These are phyloP conservation scores for Kwoniella sp. DNA, from an alignment of 768 basidiomycete genomes.

Conservation along the genomic window DNA sequence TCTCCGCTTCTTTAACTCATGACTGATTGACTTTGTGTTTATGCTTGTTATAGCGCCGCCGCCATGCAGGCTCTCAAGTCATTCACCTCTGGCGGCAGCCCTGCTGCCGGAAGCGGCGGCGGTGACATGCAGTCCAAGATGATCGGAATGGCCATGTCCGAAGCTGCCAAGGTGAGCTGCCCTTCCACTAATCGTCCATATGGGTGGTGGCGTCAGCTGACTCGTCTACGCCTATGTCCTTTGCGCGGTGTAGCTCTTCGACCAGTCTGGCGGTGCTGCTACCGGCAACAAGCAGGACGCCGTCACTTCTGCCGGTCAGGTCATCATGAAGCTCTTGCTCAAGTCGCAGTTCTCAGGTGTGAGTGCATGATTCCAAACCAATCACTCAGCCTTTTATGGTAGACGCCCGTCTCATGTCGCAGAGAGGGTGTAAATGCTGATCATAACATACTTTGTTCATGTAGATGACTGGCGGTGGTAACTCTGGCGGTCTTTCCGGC, in stretches of 20 bases:
- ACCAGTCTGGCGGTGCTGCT: constrained; percentile 66
- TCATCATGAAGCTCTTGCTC: constrained; percentile 78
- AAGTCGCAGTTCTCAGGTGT: constrained; percentile 54
- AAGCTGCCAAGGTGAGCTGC: constrained; percentile 57
- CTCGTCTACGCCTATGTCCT: not conserved
- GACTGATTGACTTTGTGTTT: not conserved
- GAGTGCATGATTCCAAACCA: constrained; percentile 24
- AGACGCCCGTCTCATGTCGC: too few species aligned
- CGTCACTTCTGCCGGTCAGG: constrained; percentile 81
- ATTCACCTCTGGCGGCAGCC: constrained; percentile 64
- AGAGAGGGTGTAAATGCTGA: too few species aligned
- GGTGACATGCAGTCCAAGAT: constrained; percentile 59
- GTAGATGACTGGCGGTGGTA: constrained; percentile 65
- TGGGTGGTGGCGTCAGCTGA: not conserved
- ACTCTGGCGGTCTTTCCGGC: constrained; percentile 60
- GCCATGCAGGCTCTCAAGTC: constrained; percentile 69
- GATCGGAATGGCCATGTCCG: constrained; percentile 82
- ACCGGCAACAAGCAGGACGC: constrained; percentile 68
- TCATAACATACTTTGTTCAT: constrained; percentile 18
- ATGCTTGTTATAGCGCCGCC: constrained; percentile 62
- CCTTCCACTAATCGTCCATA: not conserved
- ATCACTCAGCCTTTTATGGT: too few species aligned
- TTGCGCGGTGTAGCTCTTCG: constrained; percentile 74
- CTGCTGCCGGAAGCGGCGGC: constrained; percentile 55
- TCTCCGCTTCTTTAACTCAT: not conserved